Base-by-base conservation (phyloP, 2,329 filamentous ascomycete genomes). In the Claviceps purpurea region DNA sequence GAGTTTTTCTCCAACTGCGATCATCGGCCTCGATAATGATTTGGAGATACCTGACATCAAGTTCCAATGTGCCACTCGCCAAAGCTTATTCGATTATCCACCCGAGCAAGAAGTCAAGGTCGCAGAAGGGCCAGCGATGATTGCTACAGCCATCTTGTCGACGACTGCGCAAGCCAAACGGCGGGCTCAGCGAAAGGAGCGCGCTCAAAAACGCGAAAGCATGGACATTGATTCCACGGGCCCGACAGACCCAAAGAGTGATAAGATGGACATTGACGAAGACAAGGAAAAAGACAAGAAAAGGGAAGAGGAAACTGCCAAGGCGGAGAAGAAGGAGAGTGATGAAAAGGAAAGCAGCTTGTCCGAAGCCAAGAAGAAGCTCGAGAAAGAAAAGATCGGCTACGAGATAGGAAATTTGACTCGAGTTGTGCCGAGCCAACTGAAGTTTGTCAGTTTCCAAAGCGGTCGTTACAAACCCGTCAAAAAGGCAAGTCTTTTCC, bases 351-450 rank as follows among this genome's bases (percentile, higher is more conserved):
- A 74, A 41, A 62, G 67, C 2, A 68, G 72, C 1, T 66, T 71
- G 13, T 69, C 73, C 41, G 79, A 84, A 14, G 71, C 75, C 40
- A 95, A 91, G 79, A 95, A 94, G 78, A 94, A 93, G 76, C 73
- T 75, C 0, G 89, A 96, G 70, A 94, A 93, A 74, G 93, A 98
- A 73, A 97, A 95, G 79, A 79, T 95, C 54, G 93, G 93, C 59
- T 96, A 93, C 66, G 89, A 96, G 57, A 79, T 98, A 56, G 87
- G 93, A 65, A 98, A 98, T 74, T 94, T 98, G 89, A 94, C 87
- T 51, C 81, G 93, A 61, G 89, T 98, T 39, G 79, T 98, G 47
- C 93, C 90, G 1, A 81, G 82, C 47, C 93, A 98, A 72, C 79
- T 97, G 63, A 95, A 95, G 74, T 96, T 91, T 68, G 88, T 98